Base-by-base conservation (phyloP, 768 basidiomycete genomes). In the Trametes sanguinea region DNA sequence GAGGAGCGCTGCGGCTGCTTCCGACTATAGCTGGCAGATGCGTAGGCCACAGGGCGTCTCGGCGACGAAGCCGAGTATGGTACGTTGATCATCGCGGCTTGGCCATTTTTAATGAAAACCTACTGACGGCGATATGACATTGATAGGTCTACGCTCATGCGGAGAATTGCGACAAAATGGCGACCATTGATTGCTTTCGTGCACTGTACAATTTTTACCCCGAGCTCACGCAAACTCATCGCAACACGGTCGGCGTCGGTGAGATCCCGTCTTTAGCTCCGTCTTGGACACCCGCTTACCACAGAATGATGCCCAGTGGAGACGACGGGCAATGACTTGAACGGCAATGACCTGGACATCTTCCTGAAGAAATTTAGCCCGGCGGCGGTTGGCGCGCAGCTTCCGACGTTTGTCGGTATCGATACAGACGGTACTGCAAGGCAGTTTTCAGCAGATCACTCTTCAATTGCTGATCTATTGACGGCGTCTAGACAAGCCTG, bases 161-260 rank as follows among this genome's bases (percentile, higher is more conserved):
- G 10, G 42, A 59, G 4, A 30, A 59, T 13, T 59, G 57, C 50
- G 57, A 59, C 42, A 14, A 51, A 30, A 37, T 30, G 4, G 57
- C 57, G 10, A 59, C 57, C 9, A 46, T 61, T 39, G 46, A 48
- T 6, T 61, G 60, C 40, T 48, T 61, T 46, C 53, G 53, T 1
- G 60, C 60, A n/a, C 32, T 61, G 29, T 61, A 61, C 30, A n/a
- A 61, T 29, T 61, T 61, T 11, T 42, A 61, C 16, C 60, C 53
- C 3, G 43, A 50, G 13, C 46, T 54, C 10, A 47, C 35, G 39
- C 33, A 54, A 37, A 61, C 60, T 10, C 6, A 43, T 1, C n/a
- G 27, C 39, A 61, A 61, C 39, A 54, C 53, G 0, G 29, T 54
- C 40, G 47, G 10, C 2, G 32, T 61, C 9, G 53, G 53, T 61